Percentiles rank a stretch among this genome's conserved stretches.
These are phyloP conservation scores for Dactylorhiza incarnata DNA, from an alignment of 106 monocot species.

Conservation along the genomic window DNA sequence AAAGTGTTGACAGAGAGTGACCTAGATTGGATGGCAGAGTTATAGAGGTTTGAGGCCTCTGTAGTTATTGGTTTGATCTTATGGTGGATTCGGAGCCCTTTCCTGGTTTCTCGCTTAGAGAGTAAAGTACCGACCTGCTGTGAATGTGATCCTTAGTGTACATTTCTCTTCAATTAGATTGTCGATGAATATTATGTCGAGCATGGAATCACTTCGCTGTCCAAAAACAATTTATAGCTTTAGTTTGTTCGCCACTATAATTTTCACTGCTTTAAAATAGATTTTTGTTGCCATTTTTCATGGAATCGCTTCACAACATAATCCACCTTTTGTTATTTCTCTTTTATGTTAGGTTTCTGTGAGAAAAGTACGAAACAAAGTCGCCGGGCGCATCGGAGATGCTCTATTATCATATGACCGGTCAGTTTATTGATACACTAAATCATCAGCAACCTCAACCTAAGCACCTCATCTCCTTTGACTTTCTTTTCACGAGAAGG, in stretches of 20 bases:
- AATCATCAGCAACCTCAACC: no score
- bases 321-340: not conserved
- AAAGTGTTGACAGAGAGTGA: no score
- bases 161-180: no score
- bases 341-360: conserved; percentile 52
- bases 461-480: no score
- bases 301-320: conserved; percentile 3
- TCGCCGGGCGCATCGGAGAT: conserved; percentile 66
- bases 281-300: not conserved
- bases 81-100: not conserved
- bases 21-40: no score
- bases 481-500: no score
- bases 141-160: not conserved
- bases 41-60: no score
- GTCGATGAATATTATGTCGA: no score
- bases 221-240: no score
- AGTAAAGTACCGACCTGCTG: not conserved
- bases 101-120: not conserved
- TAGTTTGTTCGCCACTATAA: no score
- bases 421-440: conserved; percentile 18
- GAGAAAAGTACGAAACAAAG: conserved; percentile 85
- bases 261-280: no score
- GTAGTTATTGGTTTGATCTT: not conserved
- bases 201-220: no score
- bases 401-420: conserved; percentile 67